A percentile compares a stretch with the other conserved stretches of the same genome.
Conservation (phyloP, 2,329 filamentous ascomycete genomes). For the Plenodomus tracheiphilus region DNA sequence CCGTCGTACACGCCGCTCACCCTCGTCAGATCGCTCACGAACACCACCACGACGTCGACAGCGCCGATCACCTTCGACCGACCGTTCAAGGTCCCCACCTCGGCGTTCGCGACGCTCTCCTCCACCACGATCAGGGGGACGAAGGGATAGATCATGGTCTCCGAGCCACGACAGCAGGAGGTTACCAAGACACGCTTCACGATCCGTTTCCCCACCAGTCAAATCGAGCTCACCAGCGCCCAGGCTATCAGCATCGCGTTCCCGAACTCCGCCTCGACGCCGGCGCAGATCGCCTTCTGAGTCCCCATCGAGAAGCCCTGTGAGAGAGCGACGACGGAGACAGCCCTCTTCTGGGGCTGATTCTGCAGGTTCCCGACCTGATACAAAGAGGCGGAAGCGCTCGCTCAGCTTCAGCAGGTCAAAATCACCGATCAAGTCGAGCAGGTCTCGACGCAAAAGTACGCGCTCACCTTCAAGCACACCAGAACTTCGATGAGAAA, state of each 20-base stretch:
- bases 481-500: constrained; percentile 12
- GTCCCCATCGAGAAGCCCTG: constrained; percentile 45
- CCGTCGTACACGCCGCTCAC: constrained; percentile 31
- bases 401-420: constrained; percentile 46
- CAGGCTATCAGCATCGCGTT: constrained; percentile 46
- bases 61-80: constrained; percentile 40
- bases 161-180: constrained; percentile 36
- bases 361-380: constrained; percentile 51
- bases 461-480: constrained; percentile 24
- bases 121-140: constrained; percentile 15
- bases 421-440: constrained; percentile 26
- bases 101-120: constrained; percentile 20
- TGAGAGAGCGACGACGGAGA: constrained; percentile 48
- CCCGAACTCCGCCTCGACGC: constrained; percentile 38
- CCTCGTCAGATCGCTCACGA: constrained; percentile 42
- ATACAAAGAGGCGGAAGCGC: constrained; percentile 54
- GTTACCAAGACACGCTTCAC: constrained; percentile 46
- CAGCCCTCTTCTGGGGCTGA: constrained; percentile 50
- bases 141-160: constrained; percentile 34
- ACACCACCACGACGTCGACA: constrained; percentile 44
- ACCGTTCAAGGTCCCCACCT: constrained; percentile 35
- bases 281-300: constrained; percentile 44
- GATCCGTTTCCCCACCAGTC: constrained; percentile 53
- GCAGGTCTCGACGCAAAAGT: constrained; percentile 17
- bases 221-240: constrained; percentile 60